phyloP scores from a whole-genome alignment of 2,329 filamentous ascomycete genomes.

The Fusarium anguioides region DNA sequence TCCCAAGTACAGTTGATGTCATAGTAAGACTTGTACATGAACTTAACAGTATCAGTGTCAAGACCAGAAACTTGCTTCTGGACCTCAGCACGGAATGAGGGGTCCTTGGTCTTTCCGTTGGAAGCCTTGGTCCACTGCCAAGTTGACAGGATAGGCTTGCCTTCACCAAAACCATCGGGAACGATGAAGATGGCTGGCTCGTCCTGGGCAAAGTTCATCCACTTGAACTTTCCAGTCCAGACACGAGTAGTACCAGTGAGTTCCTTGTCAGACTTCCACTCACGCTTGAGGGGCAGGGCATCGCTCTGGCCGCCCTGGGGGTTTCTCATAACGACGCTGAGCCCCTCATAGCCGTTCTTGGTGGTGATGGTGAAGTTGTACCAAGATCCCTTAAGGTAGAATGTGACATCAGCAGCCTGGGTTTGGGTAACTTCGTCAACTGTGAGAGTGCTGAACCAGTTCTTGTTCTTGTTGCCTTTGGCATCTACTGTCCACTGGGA shows the following conservation, averaged over 20 bases:
- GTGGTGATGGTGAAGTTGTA: constrained; percentile 28
- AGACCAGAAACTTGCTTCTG: neutral
- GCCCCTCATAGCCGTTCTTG: constrained; percentile 13
- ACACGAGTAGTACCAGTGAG: constrained; percentile 5
- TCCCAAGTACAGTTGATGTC: constrained; percentile 29
- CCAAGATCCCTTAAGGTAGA: constrained; percentile 9
- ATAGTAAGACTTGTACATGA: constrained; percentile 22
- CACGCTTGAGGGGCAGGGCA: neutral
- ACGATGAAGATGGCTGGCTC: constrained; percentile 37
- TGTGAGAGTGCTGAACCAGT: constrained; percentile 28
- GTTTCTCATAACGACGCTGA: constrained; percentile 30
- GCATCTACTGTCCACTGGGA: constrained; percentile 32
- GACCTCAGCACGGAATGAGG: neutral
- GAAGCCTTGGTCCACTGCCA: constrained; percentile 34
- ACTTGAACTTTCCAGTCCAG: constrained; percentile 41
- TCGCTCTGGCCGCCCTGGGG: neutral
- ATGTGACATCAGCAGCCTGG: neutral
- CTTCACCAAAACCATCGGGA: constrained; percentile 33
- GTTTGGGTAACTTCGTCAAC: constrained; percentile 15
- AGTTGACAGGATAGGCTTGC: constrained; percentile 28
- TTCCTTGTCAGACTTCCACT: constrained; percentile 27
- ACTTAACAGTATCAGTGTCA: constrained; percentile 3
- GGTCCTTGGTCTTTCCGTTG: constrained; percentile 1
- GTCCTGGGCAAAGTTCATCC: constrained; percentile 8
- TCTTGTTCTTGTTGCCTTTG: constrained; percentile 23